Percentiles rank a stretch among this genome's conserved stretches.
Conservation (phyloP, 805 yeast genomes). For the Candida sanyiensis region DNA sequence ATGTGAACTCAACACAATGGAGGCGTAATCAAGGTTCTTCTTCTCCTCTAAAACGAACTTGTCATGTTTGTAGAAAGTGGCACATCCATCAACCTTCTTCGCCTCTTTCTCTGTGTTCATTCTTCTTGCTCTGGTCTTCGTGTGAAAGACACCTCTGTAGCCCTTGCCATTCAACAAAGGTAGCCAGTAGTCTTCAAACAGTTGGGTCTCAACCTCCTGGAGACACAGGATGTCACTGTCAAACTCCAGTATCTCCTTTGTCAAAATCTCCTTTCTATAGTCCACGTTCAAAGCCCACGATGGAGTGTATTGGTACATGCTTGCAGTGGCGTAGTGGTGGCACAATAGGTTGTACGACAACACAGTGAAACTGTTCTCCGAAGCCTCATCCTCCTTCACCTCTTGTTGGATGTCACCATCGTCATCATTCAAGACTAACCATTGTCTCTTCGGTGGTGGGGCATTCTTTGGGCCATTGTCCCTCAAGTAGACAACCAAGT, state of each 20-base stretch:
- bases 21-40: constrained; percentile 75
- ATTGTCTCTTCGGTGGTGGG: constrained; percentile 70
- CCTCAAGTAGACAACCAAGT: constrained; percentile 71
- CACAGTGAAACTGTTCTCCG: constrained; percentile 55
- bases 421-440: constrained; percentile 75
- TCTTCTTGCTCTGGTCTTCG: constrained; percentile 88
- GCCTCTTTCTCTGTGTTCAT: constrained; percentile 77
- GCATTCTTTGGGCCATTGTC: constrained; percentile 70
- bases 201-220: constrained; percentile 90
- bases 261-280: constrained; percentile 71
- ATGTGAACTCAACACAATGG: constrained; percentile 72
- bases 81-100: constrained; percentile 95
- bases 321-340: constrained; percentile 91
- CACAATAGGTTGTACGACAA: constrained; percentile 89
- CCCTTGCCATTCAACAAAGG: constrained; percentile 70
- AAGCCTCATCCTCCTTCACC: constrained; percentile 24
- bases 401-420: constrained; percentile 46
- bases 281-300: constrained; percentile 97
- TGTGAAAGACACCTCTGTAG: constrained; percentile 75
- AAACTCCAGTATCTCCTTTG: constrained; percentile 60
- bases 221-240: constrained; percentile 79
- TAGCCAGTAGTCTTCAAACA: constrained; percentile 81
- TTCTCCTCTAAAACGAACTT: constrained; percentile 69
- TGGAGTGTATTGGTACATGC: constrained; percentile 90
- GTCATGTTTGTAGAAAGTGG: constrained; percentile 72